These are phyloP conservation scores for Sisymbrium irio DNA, from an alignment of 345 rosid species.

Conservation along the genomic window DNA sequence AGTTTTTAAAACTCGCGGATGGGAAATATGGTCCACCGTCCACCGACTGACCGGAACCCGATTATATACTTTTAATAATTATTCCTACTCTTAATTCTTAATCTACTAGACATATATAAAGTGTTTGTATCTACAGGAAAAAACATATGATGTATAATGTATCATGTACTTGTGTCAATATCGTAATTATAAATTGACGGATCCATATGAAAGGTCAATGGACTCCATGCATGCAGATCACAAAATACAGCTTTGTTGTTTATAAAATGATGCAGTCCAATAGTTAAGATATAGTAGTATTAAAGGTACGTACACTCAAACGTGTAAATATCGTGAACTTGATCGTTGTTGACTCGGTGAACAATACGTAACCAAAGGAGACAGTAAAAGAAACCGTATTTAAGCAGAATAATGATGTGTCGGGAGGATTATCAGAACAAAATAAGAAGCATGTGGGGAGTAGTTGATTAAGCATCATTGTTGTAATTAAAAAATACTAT, in stretches of 20 bases:
- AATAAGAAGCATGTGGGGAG: constrained; percentile 18
- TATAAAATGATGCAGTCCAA: background rate
- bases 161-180: too few species aligned
- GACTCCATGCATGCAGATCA: constrained; percentile 5
- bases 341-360: background rate
- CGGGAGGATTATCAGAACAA: background rate
- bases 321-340: background rate
- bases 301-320: background rate
- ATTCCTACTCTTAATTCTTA: background rate
- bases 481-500: background rate
- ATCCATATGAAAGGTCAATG: background rate
- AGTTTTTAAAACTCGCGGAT: background rate
- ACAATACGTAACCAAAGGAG: background rate
- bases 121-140: background rate
- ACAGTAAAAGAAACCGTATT: background rate
- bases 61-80: background rate
- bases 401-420: constrained; percentile 14
- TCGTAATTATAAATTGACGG: background rate
- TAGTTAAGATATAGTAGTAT: too few species aligned
- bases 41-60: constrained; percentile 4
- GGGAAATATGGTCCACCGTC: constrained; percentile 16
- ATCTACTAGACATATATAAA: background rate
- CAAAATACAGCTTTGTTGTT: background rate
- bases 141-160: background rate
- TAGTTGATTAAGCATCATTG: constrained; percentile 20